These are phyloP conservation scores for Sordaria brevicollis DNA, from an alignment of 495 filamentous ascomycete genomes.

Conservation along the genomic window DNA sequence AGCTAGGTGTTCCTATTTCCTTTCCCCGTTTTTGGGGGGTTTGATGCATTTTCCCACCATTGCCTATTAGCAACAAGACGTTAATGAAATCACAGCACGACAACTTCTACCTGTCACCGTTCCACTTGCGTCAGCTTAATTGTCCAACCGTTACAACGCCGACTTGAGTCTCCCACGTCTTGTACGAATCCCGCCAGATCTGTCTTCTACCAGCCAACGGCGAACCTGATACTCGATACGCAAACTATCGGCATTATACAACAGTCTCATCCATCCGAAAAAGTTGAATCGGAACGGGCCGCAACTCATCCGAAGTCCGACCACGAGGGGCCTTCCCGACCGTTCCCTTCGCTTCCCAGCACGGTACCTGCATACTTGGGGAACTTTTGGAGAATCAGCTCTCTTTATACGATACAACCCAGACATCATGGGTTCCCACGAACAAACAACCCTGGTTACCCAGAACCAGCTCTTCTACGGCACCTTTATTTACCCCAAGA, in stretches of 20 bases:
- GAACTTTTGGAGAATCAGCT: background rate
- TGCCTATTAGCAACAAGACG: background rate
- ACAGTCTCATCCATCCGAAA: background rate
- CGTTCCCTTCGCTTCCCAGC: background rate
- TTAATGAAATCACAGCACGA: background rate
- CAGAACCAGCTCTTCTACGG: slow-evolving; percentile 36
- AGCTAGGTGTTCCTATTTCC: background rate
- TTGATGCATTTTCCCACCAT: background rate
- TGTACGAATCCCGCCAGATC: background rate
- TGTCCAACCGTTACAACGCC: background rate
- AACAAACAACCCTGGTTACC: background rate
- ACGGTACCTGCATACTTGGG: background rate
- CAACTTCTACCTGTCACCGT: background rate
- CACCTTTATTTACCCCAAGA: slow-evolving; percentile 48
- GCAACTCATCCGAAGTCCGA: background rate
- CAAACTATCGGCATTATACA: background rate
- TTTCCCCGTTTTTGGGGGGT: background rate
- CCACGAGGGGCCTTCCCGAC: background rate
- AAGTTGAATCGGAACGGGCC: background rate
- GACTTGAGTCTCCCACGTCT: background rate
- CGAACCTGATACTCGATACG: background rate
- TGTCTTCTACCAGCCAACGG: background rate
- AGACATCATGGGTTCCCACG: background rate
- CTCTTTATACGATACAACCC: background rate
- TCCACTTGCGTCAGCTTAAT: background rate